A percentile compares a stretch with the other conserved stretches of the same genome.
Conservation (phyloP, 176 grass and related monocot species). For the Zoysia pacifica region DNA sequence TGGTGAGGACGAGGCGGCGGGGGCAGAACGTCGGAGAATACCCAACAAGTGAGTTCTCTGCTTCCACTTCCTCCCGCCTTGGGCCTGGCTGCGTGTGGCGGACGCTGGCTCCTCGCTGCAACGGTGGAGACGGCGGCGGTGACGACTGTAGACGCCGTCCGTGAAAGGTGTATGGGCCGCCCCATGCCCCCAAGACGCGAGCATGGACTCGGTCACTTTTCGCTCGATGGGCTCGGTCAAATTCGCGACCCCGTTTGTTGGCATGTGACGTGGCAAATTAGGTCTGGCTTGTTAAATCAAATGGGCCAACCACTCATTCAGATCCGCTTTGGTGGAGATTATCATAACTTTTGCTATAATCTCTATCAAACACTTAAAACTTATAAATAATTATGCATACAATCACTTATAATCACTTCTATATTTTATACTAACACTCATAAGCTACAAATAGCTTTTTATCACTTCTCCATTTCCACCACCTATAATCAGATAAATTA, state of each 20-base stretch:
- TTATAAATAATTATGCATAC: too few relatives aligned
- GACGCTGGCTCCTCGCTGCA: neutral
- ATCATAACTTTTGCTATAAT: too few relatives aligned
- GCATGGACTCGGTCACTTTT: neutral
- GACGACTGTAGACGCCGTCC: neutral
- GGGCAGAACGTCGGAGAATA: slow-evolving; percentile 25
- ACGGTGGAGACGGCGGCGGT: neutral
- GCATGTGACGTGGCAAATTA: too few relatives aligned
- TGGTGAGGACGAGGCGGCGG: neutral
- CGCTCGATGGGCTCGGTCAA: neutral
- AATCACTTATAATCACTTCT: too few relatives aligned
- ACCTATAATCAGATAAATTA: too few relatives aligned
- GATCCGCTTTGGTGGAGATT: too few relatives aligned
- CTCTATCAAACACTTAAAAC: too few relatives aligned
- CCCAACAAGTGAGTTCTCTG: slow-evolving; percentile 24
- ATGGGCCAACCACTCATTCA: neutral
- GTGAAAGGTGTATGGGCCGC: neutral
- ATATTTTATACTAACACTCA: too few relatives aligned
- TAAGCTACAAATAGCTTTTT: too few relatives aligned
- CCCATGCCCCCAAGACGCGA: neutral
- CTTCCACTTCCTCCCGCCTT: neutral
- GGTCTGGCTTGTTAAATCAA: neutral
- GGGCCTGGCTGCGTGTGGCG: slow-evolving; percentile 13
- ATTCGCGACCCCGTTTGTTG: too few relatives aligned
- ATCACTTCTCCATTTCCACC: too few relatives aligned